Base-by-base conservation (phyloP, 345 rosid genomes). In the Pelargonium nanum region DNA sequence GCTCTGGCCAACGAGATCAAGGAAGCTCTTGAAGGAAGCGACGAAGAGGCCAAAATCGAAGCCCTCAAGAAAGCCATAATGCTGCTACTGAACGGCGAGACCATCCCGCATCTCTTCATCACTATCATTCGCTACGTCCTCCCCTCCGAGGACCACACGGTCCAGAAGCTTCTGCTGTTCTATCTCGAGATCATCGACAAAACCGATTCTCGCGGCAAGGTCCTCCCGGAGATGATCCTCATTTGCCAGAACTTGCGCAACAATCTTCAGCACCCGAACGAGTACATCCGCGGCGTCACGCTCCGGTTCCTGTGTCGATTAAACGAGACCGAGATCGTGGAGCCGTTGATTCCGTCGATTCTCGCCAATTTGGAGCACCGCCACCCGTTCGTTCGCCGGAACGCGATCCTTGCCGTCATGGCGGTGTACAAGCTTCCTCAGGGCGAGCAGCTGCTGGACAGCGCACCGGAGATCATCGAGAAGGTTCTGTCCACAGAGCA, bases 211-310 rank as follows among this genome's bases (percentile, higher is more conserved):
- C 81, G 71, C 63, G 96, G 98, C 17, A 80, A 75, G 67, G 86
- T 86, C 65, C 66, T 91, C 24, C 96, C 98, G 25, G 96, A 91
- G 76, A 91, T 91, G 98, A 91, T 91, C 60, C 73, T 91, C 73
- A 86, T 91, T 50, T 91, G 96, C 80, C 96, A 91, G 74, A 86
- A 86, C 66, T 74, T 91, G 67, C 77, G 88, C 75, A 91, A 91
- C 83, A 86, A 91, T 75, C 98, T 91, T 70, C 96, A 91, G 80
- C 95, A 86, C 68, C 93, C 96, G 0, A 91, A 91, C 63, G 98
- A 88, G 77, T 88, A 91, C 68, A 86, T 91, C 53, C 90, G 96
- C 56, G 96, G 96, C 53, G 91, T 68, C 53, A 62, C n/a, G n/a
- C n/a, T 68, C 52, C 67, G 72, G 4, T 68, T 68, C 62, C 67